Percentiles rank a stretch among this genome's conserved stretches.
Conservation (phyloP, 1,139 yeast genomes). For the Pichia sp. region DNA sequence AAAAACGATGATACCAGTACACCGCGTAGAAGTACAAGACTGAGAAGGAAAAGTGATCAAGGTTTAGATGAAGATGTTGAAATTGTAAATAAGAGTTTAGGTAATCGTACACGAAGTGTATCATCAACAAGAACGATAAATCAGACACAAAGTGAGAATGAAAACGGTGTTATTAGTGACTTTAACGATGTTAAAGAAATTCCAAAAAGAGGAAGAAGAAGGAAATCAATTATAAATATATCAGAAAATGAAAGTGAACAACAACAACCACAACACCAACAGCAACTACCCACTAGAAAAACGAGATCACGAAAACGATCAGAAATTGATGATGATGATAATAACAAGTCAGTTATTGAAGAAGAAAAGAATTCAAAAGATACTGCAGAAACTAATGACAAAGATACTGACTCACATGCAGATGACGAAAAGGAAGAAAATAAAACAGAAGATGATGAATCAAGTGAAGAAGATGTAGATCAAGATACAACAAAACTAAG, state of each 20-base stretch:
- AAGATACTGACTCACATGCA: slow-evolving; percentile 1
- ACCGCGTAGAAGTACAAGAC: slow-evolving; percentile 14
- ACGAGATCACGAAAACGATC: slow-evolving; percentile 4
- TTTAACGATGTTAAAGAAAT: too few relatives aligned
- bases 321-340: not conserved
- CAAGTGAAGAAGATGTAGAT: slow-evolving; percentile 1
- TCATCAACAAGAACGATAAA: not conserved
- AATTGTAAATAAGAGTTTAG: slow-evolving; percentile 4
- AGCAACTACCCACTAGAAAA: slow-evolving; percentile 2
- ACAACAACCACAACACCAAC: not conserved
- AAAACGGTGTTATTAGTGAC: slow-evolving; percentile 1
- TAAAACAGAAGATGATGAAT: slow-evolving; percentile 8
- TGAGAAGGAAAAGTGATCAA: slow-evolving; percentile 10
- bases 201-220: slow-evolving; percentile 6
- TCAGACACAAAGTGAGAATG: slow-evolving; percentile 10
- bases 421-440: not conserved
- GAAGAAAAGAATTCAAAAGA: not conserved
- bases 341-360: not conserved
- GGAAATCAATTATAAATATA: not conserved
- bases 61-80: slow-evolving; percentile 2
- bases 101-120: slow-evolving; percentile 15
- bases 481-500: slow-evolving; percentile 1
- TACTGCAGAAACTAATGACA: not conserved
- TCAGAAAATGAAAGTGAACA: not conserved
- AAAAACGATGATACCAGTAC: slow-evolving; percentile 8